Evolutionary conservation across 108 stramenopile species (phyloP).

Genomic region (Cylindrotheca fusiformis): DNA sequence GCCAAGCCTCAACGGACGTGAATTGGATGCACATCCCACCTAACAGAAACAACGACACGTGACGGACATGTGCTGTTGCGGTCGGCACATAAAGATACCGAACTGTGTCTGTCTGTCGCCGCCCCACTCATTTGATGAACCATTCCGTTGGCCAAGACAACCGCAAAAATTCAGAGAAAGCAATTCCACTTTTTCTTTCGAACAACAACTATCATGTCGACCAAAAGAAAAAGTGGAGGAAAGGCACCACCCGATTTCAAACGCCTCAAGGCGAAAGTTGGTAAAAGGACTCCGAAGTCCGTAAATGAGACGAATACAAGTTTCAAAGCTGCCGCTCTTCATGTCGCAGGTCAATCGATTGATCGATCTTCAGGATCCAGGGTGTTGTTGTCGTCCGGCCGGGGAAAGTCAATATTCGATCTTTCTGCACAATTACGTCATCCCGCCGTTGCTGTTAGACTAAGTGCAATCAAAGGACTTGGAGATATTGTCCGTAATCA

Average conservation of each 20-base stretch:
- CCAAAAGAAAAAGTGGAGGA: conserved; percentile 18
- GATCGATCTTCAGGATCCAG: conserved; percentile 20
- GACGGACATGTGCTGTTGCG: too few species aligned
- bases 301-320: conserved; percentile 74
- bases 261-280: conserved; percentile 82
- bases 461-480: conserved; percentile 67
- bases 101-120: too few species aligned
- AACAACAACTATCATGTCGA: conserved; percentile 15
- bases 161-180: too few species aligned
- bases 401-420: conserved; percentile 60
- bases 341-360: conserved; percentile 43
- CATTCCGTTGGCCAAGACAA: too few species aligned
- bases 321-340: conserved; percentile 69
- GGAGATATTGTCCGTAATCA: conserved; percentile 50
- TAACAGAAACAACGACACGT: too few species aligned
- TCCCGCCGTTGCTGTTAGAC: conserved; percentile 63
- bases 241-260: conserved; percentile 57
- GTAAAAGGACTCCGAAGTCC: conserved; percentile 64
- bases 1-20: too few species aligned
- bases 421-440: conserved; percentile 52
- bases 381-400: conserved; percentile 49
- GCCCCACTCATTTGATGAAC: too few species aligned
- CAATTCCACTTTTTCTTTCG: too few species aligned
- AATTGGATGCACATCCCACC: too few species aligned
- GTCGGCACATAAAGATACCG: too few species aligned